These are phyloP conservation scores for Pyrus hybrid DNA, from an alignment of 331 rosid species.

Conservation along the genomic window DNA sequence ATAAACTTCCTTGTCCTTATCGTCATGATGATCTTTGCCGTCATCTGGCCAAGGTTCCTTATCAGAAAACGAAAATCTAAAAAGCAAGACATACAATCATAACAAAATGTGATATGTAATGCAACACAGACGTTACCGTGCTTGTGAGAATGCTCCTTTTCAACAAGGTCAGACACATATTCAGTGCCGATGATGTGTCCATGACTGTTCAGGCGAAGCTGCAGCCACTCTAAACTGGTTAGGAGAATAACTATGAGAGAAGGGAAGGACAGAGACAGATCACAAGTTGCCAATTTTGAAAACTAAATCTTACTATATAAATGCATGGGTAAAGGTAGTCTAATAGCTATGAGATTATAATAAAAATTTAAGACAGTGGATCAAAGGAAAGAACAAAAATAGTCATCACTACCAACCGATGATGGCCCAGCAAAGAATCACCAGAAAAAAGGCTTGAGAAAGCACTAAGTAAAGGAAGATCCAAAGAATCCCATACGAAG, in stretches of 20 bases:
- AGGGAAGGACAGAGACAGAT: neutral
- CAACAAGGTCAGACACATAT: slow-evolving; percentile 92
- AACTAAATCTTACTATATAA: neutral
- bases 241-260: slow-evolving; percentile 16
- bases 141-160: slow-evolving; percentile 64
- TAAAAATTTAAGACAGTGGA: neutral
- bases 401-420: neutral
- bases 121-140: slow-evolving; percentile 47
- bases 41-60: slow-evolving; percentile 43
- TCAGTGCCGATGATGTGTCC: slow-evolving; percentile 94
- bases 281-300: neutral
- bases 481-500: neutral
- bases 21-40: slow-evolving; percentile 57
- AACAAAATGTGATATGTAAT: neutral
- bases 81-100: neutral
- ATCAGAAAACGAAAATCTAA: neutral
- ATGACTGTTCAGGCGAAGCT: slow-evolving; percentile 75
- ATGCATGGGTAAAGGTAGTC: neutral
- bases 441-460: neutral
- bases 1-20: slow-evolving; percentile 51
- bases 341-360: neutral
- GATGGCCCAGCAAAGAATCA: neutral
- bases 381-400: neutral
- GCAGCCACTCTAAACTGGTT: slow-evolving; percentile 40
- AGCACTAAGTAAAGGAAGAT: neutral